Conservation (phyloP, 2,329 filamentous ascomycete species). For the Pseudogymnoascus sp. region DNA sequence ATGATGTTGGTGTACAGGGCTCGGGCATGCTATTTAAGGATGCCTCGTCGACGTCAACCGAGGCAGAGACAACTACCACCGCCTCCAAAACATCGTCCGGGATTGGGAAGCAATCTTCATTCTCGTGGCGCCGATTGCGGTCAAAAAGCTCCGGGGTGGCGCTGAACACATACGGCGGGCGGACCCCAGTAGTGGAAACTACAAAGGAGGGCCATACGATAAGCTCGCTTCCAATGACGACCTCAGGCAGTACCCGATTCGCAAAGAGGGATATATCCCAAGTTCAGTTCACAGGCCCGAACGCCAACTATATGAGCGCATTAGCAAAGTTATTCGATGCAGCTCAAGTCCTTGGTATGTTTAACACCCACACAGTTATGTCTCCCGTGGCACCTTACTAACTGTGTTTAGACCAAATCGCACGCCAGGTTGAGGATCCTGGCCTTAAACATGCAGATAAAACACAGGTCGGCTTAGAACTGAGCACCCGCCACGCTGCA, state of each 20-base stretch:
- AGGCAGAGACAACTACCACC: conserved; percentile 38
- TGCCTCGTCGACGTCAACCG: conserved; percentile 39
- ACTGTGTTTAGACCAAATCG: conserved; percentile 70
- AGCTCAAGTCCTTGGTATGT: conserved; percentile 82
- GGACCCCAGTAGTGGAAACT: conserved; percentile 36
- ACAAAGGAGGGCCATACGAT: conserved; percentile 55
- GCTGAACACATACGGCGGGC: conserved; percentile 45
- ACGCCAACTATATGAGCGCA: conserved; percentile 85
- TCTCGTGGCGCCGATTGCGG: conserved; percentile 83
- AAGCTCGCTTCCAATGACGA: conserved; percentile 72
- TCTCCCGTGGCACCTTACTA: conserved; percentile 18
- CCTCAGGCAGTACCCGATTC: conserved; percentile 52
- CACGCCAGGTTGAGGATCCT: conserved; percentile 90
- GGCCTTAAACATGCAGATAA: conserved; percentile 85
- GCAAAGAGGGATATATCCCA: conserved; percentile 63
- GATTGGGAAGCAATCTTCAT: conserved; percentile 68
- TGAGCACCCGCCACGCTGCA: conserved; percentile 85
- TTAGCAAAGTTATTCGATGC: conserved; percentile 88
- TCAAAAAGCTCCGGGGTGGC: conserved; percentile 76
- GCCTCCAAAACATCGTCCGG: conserved; percentile 48
- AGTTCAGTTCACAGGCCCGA: conserved; percentile 71
- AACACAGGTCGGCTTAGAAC: conserved; percentile 89
- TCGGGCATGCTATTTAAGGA: conserved; percentile 70
- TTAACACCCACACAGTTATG: not conserved
- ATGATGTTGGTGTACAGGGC: conserved; percentile 79